These are phyloP conservation scores for Penicillium egyptiacum DNA, from an alignment of 495 filamentous ascomycete genomes.

Conservation along the genomic window DNA sequence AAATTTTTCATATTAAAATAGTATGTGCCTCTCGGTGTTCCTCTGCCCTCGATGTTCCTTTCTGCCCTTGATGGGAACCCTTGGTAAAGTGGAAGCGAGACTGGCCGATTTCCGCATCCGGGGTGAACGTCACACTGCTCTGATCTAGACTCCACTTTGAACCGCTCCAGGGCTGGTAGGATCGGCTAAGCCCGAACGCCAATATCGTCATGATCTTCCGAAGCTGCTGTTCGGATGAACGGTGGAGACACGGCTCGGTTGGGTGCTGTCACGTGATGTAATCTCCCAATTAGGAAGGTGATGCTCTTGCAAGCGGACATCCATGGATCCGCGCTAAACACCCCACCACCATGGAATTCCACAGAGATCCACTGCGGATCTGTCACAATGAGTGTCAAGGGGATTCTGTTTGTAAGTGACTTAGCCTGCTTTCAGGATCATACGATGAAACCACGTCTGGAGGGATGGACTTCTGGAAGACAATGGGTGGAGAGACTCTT, in stretches of 20 bases:
- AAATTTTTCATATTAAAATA: slow-evolving; percentile 10
- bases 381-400: not conserved
- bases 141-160: slow-evolving; percentile 8
- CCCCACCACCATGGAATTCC: slow-evolving; percentile 16
- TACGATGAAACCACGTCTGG: not conserved
- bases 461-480: not conserved
- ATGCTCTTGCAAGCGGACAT: slow-evolving; percentile 16
- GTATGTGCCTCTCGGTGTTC: not conserved
- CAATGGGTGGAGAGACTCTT: not conserved
- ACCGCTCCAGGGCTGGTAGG: slow-evolving; percentile 3
- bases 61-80: slow-evolving; percentile 16
- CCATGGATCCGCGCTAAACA: not conserved
- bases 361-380: slow-evolving; percentile 1
- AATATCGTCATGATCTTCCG: not conserved
- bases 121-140: slow-evolving; percentile 25
- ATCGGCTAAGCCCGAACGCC: not conserved
- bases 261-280: slow-evolving; percentile 18
- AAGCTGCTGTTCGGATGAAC: slow-evolving; percentile 1
- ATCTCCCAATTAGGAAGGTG: slow-evolving; percentile 18
- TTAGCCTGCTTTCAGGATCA: not conserved
- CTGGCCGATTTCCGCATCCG: slow-evolving; percentile 29
- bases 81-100: slow-evolving; percentile 14
- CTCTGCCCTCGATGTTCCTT: slow-evolving; percentile 7
- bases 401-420: not conserved
- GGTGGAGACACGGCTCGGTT: not conserved